Percentiles rank a stretch among this genome's conserved stretches.
phyloP scores from a whole-genome alignment of 352 stramenopile genomes.

The Globisporangium canariense region DNA sequence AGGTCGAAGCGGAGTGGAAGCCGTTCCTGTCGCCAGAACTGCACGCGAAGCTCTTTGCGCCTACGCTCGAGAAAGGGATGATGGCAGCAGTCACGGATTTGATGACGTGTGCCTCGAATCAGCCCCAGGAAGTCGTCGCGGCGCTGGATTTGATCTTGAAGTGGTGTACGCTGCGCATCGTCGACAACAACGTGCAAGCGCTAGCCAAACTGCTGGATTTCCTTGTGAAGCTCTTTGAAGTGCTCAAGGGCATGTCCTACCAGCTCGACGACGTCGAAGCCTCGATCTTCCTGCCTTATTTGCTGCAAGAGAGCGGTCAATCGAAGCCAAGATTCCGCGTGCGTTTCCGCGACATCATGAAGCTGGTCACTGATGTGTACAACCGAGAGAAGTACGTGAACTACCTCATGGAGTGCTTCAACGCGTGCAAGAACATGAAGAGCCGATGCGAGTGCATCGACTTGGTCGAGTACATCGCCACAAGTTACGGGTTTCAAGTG shows the following conservation, averaged over 20 bases:
- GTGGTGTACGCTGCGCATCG: slow-evolving; percentile 80
- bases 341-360: slow-evolving; percentile 84
- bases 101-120: slow-evolving; percentile 54
- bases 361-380: slow-evolving; percentile 76
- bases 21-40: slow-evolving; percentile 65
- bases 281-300: slow-evolving; percentile 73
- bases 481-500: slow-evolving; percentile 50
- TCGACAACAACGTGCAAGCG: slow-evolving; percentile 88
- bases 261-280: slow-evolving; percentile 82
- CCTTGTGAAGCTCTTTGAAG: slow-evolving; percentile 76
- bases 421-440: slow-evolving; percentile 83
- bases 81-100: slow-evolving; percentile 73
- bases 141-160: slow-evolving; percentile 81
- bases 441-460: slow-evolving; percentile 85
- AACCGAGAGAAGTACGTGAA: slow-evolving; percentile 68
- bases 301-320: slow-evolving; percentile 83
- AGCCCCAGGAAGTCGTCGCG: slow-evolving; percentile 63
- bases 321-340: slow-evolving; percentile 81
- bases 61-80: slow-evolving; percentile 82
- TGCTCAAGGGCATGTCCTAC: slow-evolving; percentile 64
- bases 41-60: slow-evolving; percentile 76
- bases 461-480: slow-evolving; percentile 74
- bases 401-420: slow-evolving; percentile 83
- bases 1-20: slow-evolving; percentile 79
- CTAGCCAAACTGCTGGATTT: slow-evolving; percentile 81